Base-by-base conservation (phyloP, 192 early-diverging fungal genomes). In the Mortierella alpina region DNA sequence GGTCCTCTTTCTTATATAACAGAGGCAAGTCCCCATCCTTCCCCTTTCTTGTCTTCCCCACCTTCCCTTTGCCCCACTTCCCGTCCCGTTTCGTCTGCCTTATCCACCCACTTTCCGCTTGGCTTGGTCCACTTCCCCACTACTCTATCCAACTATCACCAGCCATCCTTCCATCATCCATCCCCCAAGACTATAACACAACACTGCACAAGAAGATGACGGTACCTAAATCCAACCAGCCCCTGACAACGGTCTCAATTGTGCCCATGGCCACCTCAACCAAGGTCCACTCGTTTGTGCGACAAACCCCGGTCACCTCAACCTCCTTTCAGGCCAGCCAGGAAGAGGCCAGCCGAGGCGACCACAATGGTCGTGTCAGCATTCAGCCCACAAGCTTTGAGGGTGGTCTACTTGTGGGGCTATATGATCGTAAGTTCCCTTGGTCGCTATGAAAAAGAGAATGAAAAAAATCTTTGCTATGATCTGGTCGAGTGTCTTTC, bases 381-480 rank as follows among this genome's bases (percentile, higher is more conserved):
- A 64, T 80, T 12, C 76, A 72, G 41, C 76, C 76, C 18, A 80
- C 76, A 10, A 66, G 76, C 17, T 80, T 80, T 56, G 76, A 80
- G 52, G 76, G 76, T 45, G 76, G 76, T 15, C 70, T 80, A 17
- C 41, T 80, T 13, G 76, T 80, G 2, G 76, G 76, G 63, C 47
- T 80, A 12, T 80, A 80, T 58, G 76, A 80, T 63, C 76, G 76
- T 72, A 79, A 72, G 76, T 79, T 6, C 4, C 39, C 7, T 44
- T 5, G 20, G n/a, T 52, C 48, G 18, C 39, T 52, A 12, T 65
- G 7, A 11, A 22, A 1, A 7, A 18, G n/a, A n/a, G n/a, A n/a
- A n/a, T n/a, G n/a, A n/a, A 11, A 22, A 1, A 7, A 18, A n/a
- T 4, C 11, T 44, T 68, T 59, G 42, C n/a, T 40, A 50, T 68